Evolutionary conservation across 75 land plant genomes (phyloP), one percentile per base, ranked within the genome.

Genomic region (Adiantum capillusveneris): DNA sequence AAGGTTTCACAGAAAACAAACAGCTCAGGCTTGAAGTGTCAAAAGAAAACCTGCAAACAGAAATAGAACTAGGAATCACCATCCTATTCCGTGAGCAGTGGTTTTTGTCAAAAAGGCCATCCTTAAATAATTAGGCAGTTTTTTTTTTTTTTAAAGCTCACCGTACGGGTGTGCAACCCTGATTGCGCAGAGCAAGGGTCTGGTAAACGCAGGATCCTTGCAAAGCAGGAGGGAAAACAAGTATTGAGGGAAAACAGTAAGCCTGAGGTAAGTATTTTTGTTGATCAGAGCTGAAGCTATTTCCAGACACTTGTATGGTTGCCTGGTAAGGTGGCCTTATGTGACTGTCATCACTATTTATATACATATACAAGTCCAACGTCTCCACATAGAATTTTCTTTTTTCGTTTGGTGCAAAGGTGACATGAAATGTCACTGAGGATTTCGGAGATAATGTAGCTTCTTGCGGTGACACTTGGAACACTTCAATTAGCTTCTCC

Each of bases 1-100:
- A 34, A 26, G 76, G 76, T 44, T 59, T 73, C 37, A 73, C 30
- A 42, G 39, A n/a, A 50, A 73, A 73, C 46, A 54, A 71, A 2
- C 24, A 29, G 24, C 59, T 56, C 19, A 72, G 49, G 29, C 43
- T 42, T 36, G 57, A 64, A 58, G 39, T 42, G 25, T 48, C 52
- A 42, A 57, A 63, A 19, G 51, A 42, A 63, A 63, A 70, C 59
- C 73, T 70, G 69, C 56, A 53, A 55, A 53, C 39, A 19, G 51
- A 11, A 29, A 19, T 34, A 9, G 9, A 34, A 34, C 45, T 5
- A 20, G 25, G 12, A n/a, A n/a, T n/a, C n/a, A n/a, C n/a, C n/a
- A n/a, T n/a, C n/a, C n/a, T n/a, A n/a, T n/a, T n/a, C n/a, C n/a
- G n/a, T n/a, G n/a, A n/a, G n/a, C n/a, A n/a, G n/a, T n/a, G n/a